A percentile compares a stretch with the other conserved stretches of the same genome.
phyloP scores from a whole-genome alignment of 305 asterid genomes.

The Andrographis paniculata region DNA sequence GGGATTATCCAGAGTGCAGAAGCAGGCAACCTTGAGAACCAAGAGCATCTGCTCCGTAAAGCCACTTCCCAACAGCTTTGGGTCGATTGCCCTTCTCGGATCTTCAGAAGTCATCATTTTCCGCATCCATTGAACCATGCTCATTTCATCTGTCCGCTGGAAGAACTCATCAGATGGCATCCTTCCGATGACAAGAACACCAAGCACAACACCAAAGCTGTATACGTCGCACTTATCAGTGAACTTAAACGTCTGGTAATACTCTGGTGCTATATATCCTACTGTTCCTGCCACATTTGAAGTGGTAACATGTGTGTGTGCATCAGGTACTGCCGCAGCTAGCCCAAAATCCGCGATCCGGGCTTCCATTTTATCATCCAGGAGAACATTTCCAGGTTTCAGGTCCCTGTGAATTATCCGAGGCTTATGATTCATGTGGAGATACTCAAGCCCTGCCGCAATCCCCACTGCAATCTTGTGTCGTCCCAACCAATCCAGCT shows the following conservation, averaged over 20 bases:
- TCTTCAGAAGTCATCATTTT: slow-evolving; percentile 68
- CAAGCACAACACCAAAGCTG: slow-evolving; percentile 71
- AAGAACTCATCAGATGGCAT: slow-evolving; percentile 72
- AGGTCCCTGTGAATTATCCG: slow-evolving; percentile 70
- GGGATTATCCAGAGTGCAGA: slow-evolving; percentile 76
- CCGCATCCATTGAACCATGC: slow-evolving; percentile 70
- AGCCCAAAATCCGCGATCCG: slow-evolving; percentile 81
- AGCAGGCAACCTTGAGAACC: slow-evolving; percentile 79
- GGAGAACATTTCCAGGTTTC: slow-evolving; percentile 71
- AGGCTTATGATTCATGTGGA: slow-evolving; percentile 56
- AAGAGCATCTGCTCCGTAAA: slow-evolving; percentile 74
- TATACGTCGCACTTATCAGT: slow-evolving; percentile 78
- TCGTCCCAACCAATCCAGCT: slow-evolving; percentile 51
- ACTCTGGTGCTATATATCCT: slow-evolving; percentile 83
- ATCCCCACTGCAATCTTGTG: slow-evolving; percentile 67
- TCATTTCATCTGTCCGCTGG: slow-evolving; percentile 60
- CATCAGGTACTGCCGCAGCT: slow-evolving; percentile 69
- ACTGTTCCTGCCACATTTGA: slow-evolving; percentile 80
- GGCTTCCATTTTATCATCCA: slow-evolving; percentile 88
- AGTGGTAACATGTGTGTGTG: slow-evolving; percentile 51
- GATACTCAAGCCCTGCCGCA: slow-evolving; percentile 79
- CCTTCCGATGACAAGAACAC: slow-evolving; percentile 53
- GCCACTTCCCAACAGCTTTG: slow-evolving; percentile 49
- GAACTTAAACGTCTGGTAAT: slow-evolving; percentile 68
- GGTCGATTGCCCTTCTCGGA: slow-evolving; percentile 55